These are phyloP conservation scores for Penicillium sp. DNA, from an alignment of 2,329 filamentous ascomycete species.

Conservation along the genomic window DNA sequence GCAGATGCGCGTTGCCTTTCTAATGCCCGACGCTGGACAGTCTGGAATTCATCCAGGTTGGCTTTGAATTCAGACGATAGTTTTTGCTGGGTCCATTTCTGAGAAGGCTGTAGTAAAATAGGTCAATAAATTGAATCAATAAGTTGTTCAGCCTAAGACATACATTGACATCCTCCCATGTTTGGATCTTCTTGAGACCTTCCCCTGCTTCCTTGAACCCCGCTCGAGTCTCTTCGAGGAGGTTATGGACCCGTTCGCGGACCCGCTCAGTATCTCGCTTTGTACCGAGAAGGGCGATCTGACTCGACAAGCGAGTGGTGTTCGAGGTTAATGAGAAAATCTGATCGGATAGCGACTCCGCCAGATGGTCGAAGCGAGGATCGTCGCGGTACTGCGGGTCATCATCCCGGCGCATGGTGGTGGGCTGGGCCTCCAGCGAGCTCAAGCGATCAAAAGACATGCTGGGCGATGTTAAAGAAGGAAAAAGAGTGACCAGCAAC, in stretches of 20 bases:
- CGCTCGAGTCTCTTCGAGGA: slow-evolving; percentile 80
- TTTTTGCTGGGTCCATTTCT: slow-evolving; percentile 96
- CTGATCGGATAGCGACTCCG: slow-evolving; percentile 79
- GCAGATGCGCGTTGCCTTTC: slow-evolving; percentile 91
- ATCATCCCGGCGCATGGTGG: slow-evolving; percentile 65
- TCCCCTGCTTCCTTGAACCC: slow-evolving; percentile 91
- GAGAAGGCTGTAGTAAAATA: slow-evolving; percentile 65
- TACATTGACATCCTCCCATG: slow-evolving; percentile 81
- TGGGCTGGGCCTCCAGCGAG: slow-evolving; percentile 76
- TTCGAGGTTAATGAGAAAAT: slow-evolving; percentile 87
- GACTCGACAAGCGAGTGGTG: slow-evolving; percentile 78
- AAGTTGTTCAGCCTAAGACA: slow-evolving; percentile 25
- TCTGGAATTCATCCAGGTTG: slow-evolving; percentile 86
- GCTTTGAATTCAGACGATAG: slow-evolving; percentile 90
- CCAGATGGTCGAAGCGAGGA: slow-evolving; percentile 83
- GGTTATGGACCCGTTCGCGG: slow-evolving; percentile 82
- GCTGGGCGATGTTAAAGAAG: background rate
- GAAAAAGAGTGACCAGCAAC: slow-evolving; percentile 1
- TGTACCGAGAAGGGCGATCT: slow-evolving; percentile 83
- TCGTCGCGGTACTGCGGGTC: slow-evolving; percentile 82
- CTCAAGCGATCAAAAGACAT: slow-evolving; percentile 95
- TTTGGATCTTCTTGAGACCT: slow-evolving; percentile 86
- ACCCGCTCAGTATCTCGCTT: slow-evolving; percentile 88
- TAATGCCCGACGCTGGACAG: slow-evolving; percentile 81
- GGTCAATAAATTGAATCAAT: slow-evolving; percentile 3